Percentiles rank a stretch among this genome's conserved stretches.
These are phyloP conservation scores for Cyclotella baltica DNA, from an alignment of 108 stramenopile species.

Conservation along the genomic window DNA sequence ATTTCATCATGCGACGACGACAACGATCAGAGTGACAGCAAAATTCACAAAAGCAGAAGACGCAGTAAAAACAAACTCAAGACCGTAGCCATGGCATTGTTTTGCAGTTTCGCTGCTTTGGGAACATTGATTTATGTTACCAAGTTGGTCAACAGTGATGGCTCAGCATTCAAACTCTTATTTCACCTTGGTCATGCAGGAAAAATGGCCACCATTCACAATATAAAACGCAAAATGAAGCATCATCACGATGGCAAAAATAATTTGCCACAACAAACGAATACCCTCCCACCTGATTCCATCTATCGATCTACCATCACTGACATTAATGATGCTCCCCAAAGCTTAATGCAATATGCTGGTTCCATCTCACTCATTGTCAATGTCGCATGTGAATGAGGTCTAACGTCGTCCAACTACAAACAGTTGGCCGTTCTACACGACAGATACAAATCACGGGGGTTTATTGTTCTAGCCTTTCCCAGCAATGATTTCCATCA, in stretches of 20 bases:
- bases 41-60: slow-evolving; percentile 16
- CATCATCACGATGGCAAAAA: slow-evolving; percentile 1
- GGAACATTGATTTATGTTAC: slow-evolving; percentile 16
- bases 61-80: neutral
- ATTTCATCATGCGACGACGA: slow-evolving; percentile 18
- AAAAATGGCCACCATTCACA: neutral
- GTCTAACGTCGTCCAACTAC: slow-evolving; percentile 76
- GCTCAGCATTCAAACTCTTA: neutral
- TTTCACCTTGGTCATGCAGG: neutral
- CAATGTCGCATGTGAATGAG: slow-evolving; percentile 86
- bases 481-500: slow-evolving; percentile 84
- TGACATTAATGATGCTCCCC: slow-evolving; percentile 58
- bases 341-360: slow-evolving; percentile 59
- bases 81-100: neutral
- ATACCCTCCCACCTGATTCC: slow-evolving; percentile 63
- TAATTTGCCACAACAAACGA: neutral
- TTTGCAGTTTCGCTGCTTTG: slow-evolving; percentile 22
- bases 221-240: neutral
- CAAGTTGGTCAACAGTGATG: neutral
- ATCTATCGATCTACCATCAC: slow-evolving; percentile 63
- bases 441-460: slow-evolving; percentile 48
- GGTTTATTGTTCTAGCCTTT: slow-evolving; percentile 77
- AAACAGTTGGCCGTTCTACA: slow-evolving; percentile 69
- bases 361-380: slow-evolving; percentile 76
- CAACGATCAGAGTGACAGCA: slow-evolving; percentile 1